Evolutionary conservation across 2,329 filamentous ascomycete species (phyloP).

Genomic region (Aspergillus ustus): DNA sequence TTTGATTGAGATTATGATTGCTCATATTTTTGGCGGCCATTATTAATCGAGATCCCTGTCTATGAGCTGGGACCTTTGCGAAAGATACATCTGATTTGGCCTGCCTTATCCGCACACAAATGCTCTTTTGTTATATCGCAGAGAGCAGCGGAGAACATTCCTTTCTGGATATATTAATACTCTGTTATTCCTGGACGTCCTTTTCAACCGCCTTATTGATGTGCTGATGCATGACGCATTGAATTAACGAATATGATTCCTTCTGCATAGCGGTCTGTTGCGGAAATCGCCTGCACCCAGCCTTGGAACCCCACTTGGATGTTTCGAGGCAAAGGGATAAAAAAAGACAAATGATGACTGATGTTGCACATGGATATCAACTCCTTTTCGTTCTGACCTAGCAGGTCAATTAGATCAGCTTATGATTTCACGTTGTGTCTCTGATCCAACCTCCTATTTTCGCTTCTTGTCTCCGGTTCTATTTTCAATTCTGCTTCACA

Average conservation of each 20-base stretch:
- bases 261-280: slow-evolving; percentile 18
- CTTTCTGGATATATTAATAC: slow-evolving; percentile 18
- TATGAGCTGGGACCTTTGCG: slow-evolving; percentile 13
- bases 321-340: slow-evolving; percentile 15
- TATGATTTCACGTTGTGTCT: slow-evolving; percentile 3
- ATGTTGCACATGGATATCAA: slow-evolving; percentile 7
- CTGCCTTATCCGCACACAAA: slow-evolving; percentile 12
- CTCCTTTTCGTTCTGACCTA: background rate
- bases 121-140: background rate
- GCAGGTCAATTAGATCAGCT: background rate
- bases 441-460: background rate
- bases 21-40: slow-evolving; percentile 16
- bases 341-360: slow-evolving; percentile 15
- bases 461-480: slow-evolving; percentile 4
- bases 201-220: slow-evolving; percentile 10
- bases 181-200: slow-evolving; percentile 14
- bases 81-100: slow-evolving; percentile 22
- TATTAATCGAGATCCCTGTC: slow-evolving; percentile 14
- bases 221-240: slow-evolving; percentile 22
- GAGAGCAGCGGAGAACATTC: slow-evolving; percentile 2
- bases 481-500: slow-evolving; percentile 5
- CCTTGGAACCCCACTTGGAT: background rate
- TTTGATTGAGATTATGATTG: slow-evolving; percentile 19
- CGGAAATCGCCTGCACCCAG: slow-evolving; percentile 11
- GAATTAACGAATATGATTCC: slow-evolving; percentile 20